Evolutionary conservation across 768 basidiomycete genomes (phyloP), one percentile per base, ranked within the genome.

Genomic region (Auricularia auricula-judae): DNA sequence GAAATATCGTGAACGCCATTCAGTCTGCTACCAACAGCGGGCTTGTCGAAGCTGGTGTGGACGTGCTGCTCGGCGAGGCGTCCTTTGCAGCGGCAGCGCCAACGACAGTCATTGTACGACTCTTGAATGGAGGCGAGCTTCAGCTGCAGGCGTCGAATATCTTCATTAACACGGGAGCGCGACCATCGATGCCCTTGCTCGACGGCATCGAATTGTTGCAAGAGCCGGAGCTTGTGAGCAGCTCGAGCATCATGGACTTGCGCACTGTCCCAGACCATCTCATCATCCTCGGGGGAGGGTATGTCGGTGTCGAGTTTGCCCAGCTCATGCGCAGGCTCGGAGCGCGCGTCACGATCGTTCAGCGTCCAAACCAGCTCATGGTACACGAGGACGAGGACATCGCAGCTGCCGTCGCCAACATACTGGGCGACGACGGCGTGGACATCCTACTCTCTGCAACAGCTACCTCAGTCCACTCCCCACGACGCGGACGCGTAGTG

Each of bases 271-370:
- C 67, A 7, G 63, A 63, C 18, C 67, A 67, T 66, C 56, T 67
- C 12, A 23, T 65, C 34, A 66, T 67, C 14, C 35, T 67, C n/a
- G 67, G 67, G 67, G 67, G 67, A 23, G 67, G 67, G 10, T 67
- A 67, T 36, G 59, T 67, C 23, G 67, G 67, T n/a, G 33, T 67
- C 44, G 67, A 67, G 54, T 67, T 67, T 36, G 67, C 59, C 8
- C 67, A 67, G 58, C 67, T 67, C 12, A 67, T 67, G 35, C 67
- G 62, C 36, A 51, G 67, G 23, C 65, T 67, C 4, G 67, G 67
- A 4, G 43, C 67, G n/a, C 23, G 43, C 4, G 67, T 67, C 56
- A 66, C 66, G 10, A 62, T 67, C 47, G 42, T 67, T 11, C 67
- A 67, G 44, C 67, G 65, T 7, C 66, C 42, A 33, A 39, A 23